A percentile compares a stretch with the other conserved stretches of the same genome.
Evolutionary conservation across 2,329 filamentous ascomycete genomes (phyloP).

Genomic region (Xylariaceae sp.): DNA sequence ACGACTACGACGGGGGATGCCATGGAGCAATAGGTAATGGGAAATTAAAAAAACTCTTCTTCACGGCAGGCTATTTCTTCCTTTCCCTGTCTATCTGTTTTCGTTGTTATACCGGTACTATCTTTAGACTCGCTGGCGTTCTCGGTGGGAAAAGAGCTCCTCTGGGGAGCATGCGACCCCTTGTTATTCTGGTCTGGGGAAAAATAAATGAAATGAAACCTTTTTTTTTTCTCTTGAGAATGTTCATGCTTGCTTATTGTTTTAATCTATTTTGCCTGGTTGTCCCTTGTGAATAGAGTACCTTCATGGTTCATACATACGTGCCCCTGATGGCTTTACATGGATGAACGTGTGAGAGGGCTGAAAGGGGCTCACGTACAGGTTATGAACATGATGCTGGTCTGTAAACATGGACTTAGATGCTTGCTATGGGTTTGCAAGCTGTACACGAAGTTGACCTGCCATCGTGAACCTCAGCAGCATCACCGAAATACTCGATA

Average conservation of each 20-base stretch:
- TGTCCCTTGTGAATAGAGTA: neutral
- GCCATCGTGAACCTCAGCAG: too few species aligned
- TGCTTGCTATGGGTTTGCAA: too few species aligned
- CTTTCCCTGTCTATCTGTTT: neutral
- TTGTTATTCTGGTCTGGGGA: neutral
- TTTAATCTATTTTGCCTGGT: neutral
- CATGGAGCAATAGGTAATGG: constrained; percentile 45
- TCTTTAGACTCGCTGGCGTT: constrained; percentile 11
- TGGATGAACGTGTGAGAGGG: too few species aligned
- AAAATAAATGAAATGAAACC: neutral
- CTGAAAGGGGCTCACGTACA: too few species aligned
- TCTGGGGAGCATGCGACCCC: neutral
- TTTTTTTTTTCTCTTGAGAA: neutral
- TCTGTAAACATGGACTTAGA: too few species aligned
- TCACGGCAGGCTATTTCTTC: neutral
- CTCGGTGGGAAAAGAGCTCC: constrained; percentile 7
- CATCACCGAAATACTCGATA: too few species aligned
- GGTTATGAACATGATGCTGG: too few species aligned
- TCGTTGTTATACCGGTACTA: neutral
- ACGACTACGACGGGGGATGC: constrained; percentile 36
- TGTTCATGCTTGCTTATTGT: neutral
- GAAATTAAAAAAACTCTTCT: neutral
- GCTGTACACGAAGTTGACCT: too few species aligned
- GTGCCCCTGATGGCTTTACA: too few species aligned
- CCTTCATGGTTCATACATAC: neutral